Base-by-base conservation (phyloP, 2,329 filamentous ascomycete species). In the Colletotrichum aenigma region DNA sequence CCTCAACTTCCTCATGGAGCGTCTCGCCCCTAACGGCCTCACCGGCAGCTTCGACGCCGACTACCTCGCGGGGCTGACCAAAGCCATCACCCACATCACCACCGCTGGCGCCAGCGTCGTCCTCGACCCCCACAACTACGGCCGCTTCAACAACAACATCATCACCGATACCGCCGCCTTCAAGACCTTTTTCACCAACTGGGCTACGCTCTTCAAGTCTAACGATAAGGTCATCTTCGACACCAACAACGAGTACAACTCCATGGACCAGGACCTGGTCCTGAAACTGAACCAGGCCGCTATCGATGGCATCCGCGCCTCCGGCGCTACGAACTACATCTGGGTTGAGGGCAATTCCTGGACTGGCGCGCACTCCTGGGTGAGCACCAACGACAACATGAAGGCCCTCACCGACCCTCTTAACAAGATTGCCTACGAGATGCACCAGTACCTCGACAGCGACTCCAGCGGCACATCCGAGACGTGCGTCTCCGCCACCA, bases 201-300 rank as follows among this genome's bases (percentile, higher is more conserved):
- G 91, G 30, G 90, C 89, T 5, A 83, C 81, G 10, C 80, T 85
- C 66, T 91, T 90, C 81, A 85, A 83, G 74, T 79, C 79, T 78
- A 88, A 91, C 82, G 77, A 82, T 56, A 85, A 86, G 66, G 89
- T 91, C 78, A 86, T 91, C 81, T 91, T 91, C 77, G 89, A 91
- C 80, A 91, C 88, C 77, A 91, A 91, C 86, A 92, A 91, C 81
- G 90, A 91, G 83, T 91, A 89, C 81, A 85, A 91, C 81, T 87
- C 88, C 81, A 90, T 91, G 86, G 88, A 89, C 81, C 88, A 91
- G 80, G 81, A 79, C 6, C 87, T 91, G 16, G 89, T 91, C 21
- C 82, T 89, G 18, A 81, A 87, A 77, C 87, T 91, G 64, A 91
- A 91, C 86, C 90, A 91, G 81, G 89, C 88, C 52, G 90, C 89